Base-by-base conservation (phyloP, 2,329 filamentous ascomycete genomes). In the Tolypocladium ovalisporum region DNA sequence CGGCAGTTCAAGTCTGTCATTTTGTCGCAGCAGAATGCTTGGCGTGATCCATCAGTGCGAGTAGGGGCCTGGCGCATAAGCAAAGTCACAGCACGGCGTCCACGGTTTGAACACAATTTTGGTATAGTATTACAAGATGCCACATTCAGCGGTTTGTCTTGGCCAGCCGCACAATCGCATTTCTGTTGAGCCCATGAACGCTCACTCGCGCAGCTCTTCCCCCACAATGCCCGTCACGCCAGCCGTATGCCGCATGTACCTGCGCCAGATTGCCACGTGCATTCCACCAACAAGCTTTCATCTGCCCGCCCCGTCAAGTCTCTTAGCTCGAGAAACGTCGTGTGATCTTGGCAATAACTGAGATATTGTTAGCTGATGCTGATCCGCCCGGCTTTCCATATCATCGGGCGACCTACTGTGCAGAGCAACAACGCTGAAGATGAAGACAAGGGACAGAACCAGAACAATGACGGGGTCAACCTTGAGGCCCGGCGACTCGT, bases 381-480 rank as follows among this genome's bases (percentile, higher is more conserved):
- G n/a, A 15, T 13, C 19, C 35, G 3, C 24, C 29, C 19, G 2
- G 22, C n/a, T 3, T 54, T 10, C 15, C 22, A 12, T 22, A 35
- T 5, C n/a, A n/a, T n/a, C n/a, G 47, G 12, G 47, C 5, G 15
- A 19, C 90, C 67, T 85, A 97, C 94, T 91, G 79, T 99, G 94
- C 71, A 99, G 82, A 66, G 91, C 92, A 69, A 99, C 94, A 70
- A 99, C 94, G 70, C 89, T 94, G 79, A 99, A 97, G 76, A 99
- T 99, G 76, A 99, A 99, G 62, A 96, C 94, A 67, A 99, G 84
- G 69, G 90, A 96, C 66, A 99, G 82, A 65, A 97, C 94, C 70
- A 99, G 83, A 63, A 99, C 93, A 64, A 99, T 92, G 59, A 99
- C 94, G 27, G 94, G 94, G 74, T 99, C 94, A 63, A 99, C 94